These are phyloP conservation scores for Aspergillus ellipticus DNA, from an alignment of 495 filamentous ascomycete genomes.

Conservation along the genomic window DNA sequence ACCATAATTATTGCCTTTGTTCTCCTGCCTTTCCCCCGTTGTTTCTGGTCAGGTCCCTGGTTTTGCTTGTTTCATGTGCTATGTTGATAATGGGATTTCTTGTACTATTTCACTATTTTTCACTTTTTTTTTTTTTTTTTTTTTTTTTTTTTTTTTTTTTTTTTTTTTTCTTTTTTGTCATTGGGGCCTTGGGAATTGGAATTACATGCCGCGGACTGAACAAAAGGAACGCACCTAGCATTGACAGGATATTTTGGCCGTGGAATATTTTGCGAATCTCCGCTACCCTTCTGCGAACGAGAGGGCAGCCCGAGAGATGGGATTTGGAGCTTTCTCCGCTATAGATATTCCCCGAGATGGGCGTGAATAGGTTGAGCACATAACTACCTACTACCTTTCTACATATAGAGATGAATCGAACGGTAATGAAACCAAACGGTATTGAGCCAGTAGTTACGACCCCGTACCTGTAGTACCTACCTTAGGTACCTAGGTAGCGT, in stretches of 20 bases:
- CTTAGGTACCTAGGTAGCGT: too few relatives aligned
- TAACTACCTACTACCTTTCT: not conserved
- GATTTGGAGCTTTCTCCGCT: not conserved
- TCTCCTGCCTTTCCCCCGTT: constrained; percentile 15
- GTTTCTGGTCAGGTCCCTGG: constrained; percentile 11
- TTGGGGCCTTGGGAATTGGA: constrained; percentile 16
- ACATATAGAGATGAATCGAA: constrained; percentile 8
- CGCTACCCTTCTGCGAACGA: not conserved
- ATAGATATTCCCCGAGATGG: not conserved
- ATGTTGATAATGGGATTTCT: constrained; percentile 28
- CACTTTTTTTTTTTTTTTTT: not conserved
- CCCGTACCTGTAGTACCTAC: not conserved
- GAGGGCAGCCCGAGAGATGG: not conserved
- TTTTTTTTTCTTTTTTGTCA: not conserved
- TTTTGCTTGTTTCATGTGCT: constrained; percentile 20
- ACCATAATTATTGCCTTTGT: not conserved
- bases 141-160: not conserved
- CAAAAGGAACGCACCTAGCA: constrained; percentile 12
- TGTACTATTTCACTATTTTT: constrained; percentile 22
- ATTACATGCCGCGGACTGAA: constrained; percentile 15
- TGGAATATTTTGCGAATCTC: constrained; percentile 6
- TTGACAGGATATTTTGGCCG: constrained; percentile 1
- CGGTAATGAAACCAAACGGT: constrained; percentile 2
- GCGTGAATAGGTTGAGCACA: not conserved
- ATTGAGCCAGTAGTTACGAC: not conserved